Evolutionary conservation across 305 asterid species (phyloP).

Genomic region (Fraxinus platypoda): DNA sequence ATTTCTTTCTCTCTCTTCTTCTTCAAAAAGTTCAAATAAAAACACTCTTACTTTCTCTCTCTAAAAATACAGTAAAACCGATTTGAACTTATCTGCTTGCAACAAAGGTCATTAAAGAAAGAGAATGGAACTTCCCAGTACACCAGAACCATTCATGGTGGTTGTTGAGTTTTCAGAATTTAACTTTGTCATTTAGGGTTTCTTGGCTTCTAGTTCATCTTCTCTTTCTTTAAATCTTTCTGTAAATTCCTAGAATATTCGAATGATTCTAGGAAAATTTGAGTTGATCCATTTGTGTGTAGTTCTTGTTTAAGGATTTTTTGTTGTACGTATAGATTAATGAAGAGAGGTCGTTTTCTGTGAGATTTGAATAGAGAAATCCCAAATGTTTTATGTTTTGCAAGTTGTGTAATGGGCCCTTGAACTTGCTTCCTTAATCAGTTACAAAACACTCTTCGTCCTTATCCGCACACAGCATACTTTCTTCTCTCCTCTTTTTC

Average conservation of each 20-base stretch:
- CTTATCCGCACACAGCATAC: slow-evolving; percentile 34
- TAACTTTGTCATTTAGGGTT: slow-evolving; percentile 1
- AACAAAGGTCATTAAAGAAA: slow-evolving; percentile 6
- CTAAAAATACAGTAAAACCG: slow-evolving; percentile 36
- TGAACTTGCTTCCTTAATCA: slow-evolving; percentile 55
- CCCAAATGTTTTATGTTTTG: slow-evolving; percentile 64
- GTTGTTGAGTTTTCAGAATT: slow-evolving; percentile 26
- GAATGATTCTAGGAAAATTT: neutral
- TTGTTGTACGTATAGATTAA: neutral
- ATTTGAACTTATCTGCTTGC: slow-evolving; percentile 52
- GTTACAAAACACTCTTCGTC: slow-evolving; percentile 29
- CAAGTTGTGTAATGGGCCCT: slow-evolving; percentile 33
- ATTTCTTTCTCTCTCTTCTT: slow-evolving; percentile 14
- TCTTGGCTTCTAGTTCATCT: neutral
- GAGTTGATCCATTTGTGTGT: neutral
- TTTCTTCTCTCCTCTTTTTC: neutral
- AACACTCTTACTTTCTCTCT: slow-evolving; percentile 1
- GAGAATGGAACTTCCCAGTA: slow-evolving; percentile 20
- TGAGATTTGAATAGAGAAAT: slow-evolving; percentile 15
- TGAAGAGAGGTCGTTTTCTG: slow-evolving; percentile 33
- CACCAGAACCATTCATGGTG: slow-evolving; percentile 44
- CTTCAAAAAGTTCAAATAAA: slow-evolving; percentile 8
- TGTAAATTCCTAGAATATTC: neutral
- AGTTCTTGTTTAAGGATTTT: neutral
- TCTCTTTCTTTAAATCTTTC: neutral